phyloP scores from a whole-genome alignment of 1,284 basidiomycete species.

The Violaceomyces palustris region DNA sequence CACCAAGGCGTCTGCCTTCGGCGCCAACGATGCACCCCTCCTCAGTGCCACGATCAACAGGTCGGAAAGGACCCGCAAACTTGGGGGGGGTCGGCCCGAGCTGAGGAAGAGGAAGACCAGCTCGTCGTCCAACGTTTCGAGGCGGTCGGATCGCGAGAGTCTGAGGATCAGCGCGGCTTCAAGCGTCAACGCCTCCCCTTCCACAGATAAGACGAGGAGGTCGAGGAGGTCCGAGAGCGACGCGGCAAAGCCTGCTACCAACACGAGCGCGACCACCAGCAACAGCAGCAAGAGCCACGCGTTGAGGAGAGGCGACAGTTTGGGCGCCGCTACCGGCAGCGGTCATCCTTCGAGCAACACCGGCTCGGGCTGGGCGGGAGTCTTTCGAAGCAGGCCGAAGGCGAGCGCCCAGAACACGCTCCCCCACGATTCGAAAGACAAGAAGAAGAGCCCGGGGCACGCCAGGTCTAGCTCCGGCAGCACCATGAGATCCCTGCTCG shows the following conservation, averaged over 20 bases:
- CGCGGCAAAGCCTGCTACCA: neutral
- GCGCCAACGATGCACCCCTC: neutral
- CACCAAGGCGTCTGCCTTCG: constrained; percentile 2
- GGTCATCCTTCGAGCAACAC: too few relatives aligned
- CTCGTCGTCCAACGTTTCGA: constrained; percentile 11
- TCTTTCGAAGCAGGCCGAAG: too few relatives aligned
- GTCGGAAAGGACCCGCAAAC: neutral
- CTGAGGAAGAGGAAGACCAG: constrained; percentile 11
- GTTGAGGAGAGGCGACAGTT: constrained; percentile 4
- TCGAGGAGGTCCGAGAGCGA: neutral
- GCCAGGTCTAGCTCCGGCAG: too few relatives aligned
- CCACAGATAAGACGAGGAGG: neutral
- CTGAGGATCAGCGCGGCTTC: too few relatives aligned
- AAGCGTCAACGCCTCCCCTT: constrained; percentile 18
- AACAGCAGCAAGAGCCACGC: constrained; percentile 2
- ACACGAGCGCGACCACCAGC: neutral
- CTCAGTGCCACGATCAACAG: neutral
- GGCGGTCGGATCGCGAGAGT: constrained; percentile 23
- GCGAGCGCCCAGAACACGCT: too few relatives aligned
- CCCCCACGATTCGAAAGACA: too few relatives aligned
- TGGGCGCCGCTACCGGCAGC: too few relatives aligned
- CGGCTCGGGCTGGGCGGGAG: too few relatives aligned
- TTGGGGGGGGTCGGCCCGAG: neutral
- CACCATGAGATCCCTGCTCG: too few relatives aligned
- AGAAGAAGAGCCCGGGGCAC: too few relatives aligned